Percentiles rank a stretch among this genome's conserved stretches.
phyloP scores from a whole-genome alignment of 164 flowering plant species.

The Echeveria elegans region DNA sequence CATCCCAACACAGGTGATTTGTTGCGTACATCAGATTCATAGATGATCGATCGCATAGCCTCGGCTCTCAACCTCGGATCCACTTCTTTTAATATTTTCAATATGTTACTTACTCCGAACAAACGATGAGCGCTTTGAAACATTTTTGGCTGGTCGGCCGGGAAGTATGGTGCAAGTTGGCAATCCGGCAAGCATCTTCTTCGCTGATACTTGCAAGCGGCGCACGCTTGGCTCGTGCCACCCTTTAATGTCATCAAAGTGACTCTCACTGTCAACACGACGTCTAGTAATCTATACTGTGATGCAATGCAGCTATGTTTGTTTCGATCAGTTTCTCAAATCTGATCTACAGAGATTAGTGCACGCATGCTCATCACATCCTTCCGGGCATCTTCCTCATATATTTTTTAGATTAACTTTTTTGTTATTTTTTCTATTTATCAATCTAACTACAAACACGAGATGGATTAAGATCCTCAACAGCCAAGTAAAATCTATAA shows the following conservation, averaged over 20 bases:
- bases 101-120: not conserved
- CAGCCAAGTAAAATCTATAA: no score
- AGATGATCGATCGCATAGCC: not conserved
- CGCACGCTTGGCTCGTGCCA: slow-evolving; percentile 1
- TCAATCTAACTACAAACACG: no score
- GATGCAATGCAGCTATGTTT: not conserved
- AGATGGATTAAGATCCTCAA: no score
- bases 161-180: not conserved
- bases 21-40: not conserved
- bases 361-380: not conserved
- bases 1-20: not conserved
- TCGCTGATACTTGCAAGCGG: not conserved
- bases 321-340: not conserved
- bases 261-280: not conserved
- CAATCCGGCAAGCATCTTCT: not conserved
- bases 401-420: no score
- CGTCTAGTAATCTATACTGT: not conserved
- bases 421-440: no score
- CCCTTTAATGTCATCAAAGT: not conserved
- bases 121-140: not conserved
- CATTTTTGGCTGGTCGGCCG: not conserved
- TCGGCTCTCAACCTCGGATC: not conserved
- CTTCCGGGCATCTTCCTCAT: not conserved
- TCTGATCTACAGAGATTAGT: not conserved
- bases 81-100: not conserved